A percentile compares a stretch with the other conserved stretches of the same genome.
phyloP scores from a whole-genome alignment of 1,284 basidiomycete species.

The Boletus nobilissimus region DNA sequence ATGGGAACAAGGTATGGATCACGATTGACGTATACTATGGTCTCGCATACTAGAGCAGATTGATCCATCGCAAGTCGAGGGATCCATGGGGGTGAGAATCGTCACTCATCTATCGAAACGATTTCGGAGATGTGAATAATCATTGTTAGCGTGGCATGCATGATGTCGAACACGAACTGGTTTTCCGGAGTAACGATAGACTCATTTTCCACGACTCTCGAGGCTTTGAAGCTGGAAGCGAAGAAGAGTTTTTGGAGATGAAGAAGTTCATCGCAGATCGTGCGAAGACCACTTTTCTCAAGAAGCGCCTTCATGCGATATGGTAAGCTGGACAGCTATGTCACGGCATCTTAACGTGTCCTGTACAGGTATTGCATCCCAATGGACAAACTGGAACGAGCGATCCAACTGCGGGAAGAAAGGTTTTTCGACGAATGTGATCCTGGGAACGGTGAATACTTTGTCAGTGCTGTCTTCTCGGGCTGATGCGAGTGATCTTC shows the following conservation, averaged over 20 bases:
- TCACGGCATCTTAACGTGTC: not conserved
- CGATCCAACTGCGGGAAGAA: not conserved
- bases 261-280: conserved; percentile 4
- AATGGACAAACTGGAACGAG: conserved; percentile 6
- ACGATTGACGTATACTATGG: not conserved
- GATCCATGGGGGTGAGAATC: not conserved
- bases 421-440: conserved; percentile 6
- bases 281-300: not conserved
- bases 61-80: conserved; percentile 4
- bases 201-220: conserved; percentile 3
- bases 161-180: not conserved
- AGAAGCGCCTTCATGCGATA: conserved; percentile 4
- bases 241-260: not conserved
- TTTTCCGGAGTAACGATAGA: not conserved
- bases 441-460: not conserved
- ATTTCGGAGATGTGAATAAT: no score
- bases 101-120: no score
- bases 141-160: not conserved
- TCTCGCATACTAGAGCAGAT: not conserved
- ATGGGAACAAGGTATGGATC: conserved; percentile 4
- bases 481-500: not conserved
- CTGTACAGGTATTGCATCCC: conserved; percentile 9
- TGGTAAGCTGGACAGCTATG: not conserved
- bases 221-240: conserved; percentile 4
- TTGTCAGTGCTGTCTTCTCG: not conserved